A percentile compares a stretch with the other conserved stretches of the same genome.
These are phyloP conservation scores for Centella asiatica DNA, from an alignment of 129 eudicot species.

Conservation along the genomic window DNA sequence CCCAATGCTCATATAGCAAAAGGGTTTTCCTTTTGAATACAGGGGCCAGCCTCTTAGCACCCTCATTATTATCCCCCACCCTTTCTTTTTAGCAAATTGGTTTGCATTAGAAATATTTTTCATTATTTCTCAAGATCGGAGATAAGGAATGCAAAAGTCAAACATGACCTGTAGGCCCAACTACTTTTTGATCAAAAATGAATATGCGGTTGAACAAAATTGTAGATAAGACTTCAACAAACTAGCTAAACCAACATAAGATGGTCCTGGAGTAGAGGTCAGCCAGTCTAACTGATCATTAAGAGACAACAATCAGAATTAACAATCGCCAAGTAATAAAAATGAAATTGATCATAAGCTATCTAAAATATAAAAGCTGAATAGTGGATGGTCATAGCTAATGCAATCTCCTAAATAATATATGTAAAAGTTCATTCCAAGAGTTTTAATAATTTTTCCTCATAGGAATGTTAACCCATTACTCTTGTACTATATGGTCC, in stretches of 20 bases:
- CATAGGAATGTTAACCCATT: background rate
- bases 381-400: background rate
- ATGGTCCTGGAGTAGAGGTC: too few relatives aligned
- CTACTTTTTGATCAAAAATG: background rate
- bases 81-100: conserved; percentile 4
- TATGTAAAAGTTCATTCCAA: background rate
- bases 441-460: background rate
- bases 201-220: background rate
- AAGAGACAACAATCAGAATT: background rate
- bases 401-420: background rate
- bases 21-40: conserved; percentile 24
- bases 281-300: background rate
- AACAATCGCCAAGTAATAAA: background rate
- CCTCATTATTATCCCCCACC: conserved; percentile 3
- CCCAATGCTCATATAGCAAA: conserved; percentile 32
- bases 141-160: too few relatives aligned
- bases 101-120: background rate
- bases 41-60: conserved; percentile 16
- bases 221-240: too few relatives aligned
- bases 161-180: background rate
- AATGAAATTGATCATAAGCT: background rate
- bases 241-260: background rate
- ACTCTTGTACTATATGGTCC: background rate
- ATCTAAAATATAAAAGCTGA: too few relatives aligned
- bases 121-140: background rate